Conservation (phyloP, 192 early-diverging fungal species). For the Linnemannia schmuckeri region DNA sequence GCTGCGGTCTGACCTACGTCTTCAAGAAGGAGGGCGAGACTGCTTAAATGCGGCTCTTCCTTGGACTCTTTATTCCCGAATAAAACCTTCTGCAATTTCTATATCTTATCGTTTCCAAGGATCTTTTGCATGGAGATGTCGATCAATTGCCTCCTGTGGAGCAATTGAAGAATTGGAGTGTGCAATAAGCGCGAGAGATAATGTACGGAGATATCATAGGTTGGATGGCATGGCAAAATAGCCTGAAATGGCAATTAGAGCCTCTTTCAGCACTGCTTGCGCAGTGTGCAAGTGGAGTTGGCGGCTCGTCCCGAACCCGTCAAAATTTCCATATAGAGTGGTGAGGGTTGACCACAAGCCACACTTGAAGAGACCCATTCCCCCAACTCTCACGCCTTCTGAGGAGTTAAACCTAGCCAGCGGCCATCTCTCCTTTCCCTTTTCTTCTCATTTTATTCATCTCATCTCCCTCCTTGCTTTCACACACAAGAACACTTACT, state of each 20-base stretch:
- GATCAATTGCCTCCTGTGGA: neutral
- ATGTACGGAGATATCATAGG: too few relatives aligned
- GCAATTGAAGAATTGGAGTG: neutral
- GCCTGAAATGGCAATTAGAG: too few relatives aligned
- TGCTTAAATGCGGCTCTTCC: constrained; percentile 47
- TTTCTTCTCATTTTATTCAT: neutral
- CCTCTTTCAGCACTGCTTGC: too few relatives aligned
- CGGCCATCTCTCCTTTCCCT: neutral
- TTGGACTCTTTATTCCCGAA: constrained; percentile 42
- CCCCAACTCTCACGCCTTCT: too few relatives aligned
- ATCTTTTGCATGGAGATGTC: neutral
- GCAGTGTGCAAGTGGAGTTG: neutral
- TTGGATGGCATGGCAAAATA: too few relatives aligned
- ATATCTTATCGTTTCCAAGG: neutral
- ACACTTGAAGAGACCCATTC: neutral
- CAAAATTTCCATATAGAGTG: neutral
- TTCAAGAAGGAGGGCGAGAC: constrained; percentile 82
- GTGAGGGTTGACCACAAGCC: neutral
- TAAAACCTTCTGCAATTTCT: constrained; percentile 25
- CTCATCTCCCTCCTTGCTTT: neutral
- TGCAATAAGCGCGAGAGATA: too few relatives aligned
- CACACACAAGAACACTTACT: neutral
- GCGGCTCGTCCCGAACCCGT: neutral
- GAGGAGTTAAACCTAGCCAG: neutral
- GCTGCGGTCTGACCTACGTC: constrained; percentile 96